phyloP scores from a whole-genome alignment of 1,139 yeast species.

The Taiozyma onychis region DNA sequence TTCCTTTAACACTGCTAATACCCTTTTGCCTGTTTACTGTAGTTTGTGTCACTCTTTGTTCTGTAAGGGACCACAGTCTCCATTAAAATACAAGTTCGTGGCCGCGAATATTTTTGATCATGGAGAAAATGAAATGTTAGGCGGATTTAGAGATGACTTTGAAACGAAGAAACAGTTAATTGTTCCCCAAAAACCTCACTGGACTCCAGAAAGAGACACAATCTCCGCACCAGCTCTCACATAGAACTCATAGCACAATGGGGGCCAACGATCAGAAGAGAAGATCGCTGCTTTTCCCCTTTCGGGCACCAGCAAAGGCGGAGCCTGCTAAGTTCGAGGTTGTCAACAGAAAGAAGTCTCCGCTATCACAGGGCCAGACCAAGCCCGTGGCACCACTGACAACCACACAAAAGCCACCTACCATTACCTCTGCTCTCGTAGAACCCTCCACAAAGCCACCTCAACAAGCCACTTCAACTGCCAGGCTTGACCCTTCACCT shows the following conservation, averaged over 20 bases:
- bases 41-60: neutral
- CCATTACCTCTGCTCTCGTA: conserved; percentile 4
- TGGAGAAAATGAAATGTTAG: neutral
- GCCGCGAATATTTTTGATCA: neutral
- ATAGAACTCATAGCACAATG: neutral
- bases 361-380: conserved; percentile 5
- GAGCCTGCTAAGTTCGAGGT: conserved; percentile 21
- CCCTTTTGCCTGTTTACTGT: neutral
- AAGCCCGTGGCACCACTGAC: conserved; percentile 3
- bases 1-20: neutral
- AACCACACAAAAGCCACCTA: neutral
- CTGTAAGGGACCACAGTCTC: neutral
- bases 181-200: too few relatives aligned
- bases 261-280: conserved; percentile 10
- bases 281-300: conserved; percentile 21
- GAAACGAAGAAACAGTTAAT: too few relatives aligned
- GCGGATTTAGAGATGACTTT: neutral
- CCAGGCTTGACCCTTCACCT: neutral
- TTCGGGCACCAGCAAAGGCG: conserved; percentile 9
- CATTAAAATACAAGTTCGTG: neutral
- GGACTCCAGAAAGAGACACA: too few relatives aligned
- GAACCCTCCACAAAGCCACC: conserved; percentile 1
- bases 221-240: neutral
- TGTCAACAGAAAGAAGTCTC: conserved; percentile 22
- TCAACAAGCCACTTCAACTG: neutral